Base-by-base conservation (phyloP, 2,329 filamentous ascomycete genomes). In the Pseudogymnoascus sp. region DNA sequence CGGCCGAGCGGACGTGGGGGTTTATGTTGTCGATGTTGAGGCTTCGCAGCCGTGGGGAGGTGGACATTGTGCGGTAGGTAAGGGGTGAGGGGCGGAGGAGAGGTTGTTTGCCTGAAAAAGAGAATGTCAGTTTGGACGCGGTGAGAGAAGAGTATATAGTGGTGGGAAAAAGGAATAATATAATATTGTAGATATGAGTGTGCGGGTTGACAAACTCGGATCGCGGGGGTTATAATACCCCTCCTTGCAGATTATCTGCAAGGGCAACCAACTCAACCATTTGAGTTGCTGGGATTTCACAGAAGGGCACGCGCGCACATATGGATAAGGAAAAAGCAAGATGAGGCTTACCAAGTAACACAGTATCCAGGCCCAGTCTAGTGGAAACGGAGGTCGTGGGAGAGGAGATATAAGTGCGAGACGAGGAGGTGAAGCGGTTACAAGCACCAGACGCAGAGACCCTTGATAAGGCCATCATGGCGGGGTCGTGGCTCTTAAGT, bases 11-110 rank as follows among this genome's bases (percentile, higher is more conserved):
- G 67, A 97, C 84, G 74, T 94, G 83, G 58, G 85, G 90, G 79
- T 97, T 99, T 81, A 99, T 96, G 79, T 94, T 96, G 75, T 90
- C 81, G 70, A 89, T 79, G 69, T 81, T 89, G 68, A 99, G 80
- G 62, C 79, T 77, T 57, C 77, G 76, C 63, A 78, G 74, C 14
- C 67, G 60, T 11, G 72, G 65, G 22, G 77, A 74, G 50, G 67
- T 64, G 11, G 71, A 72, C 70, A 72, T 72, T n/a, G 63, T 66
- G 62, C 70, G 65, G 60, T 34, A 59, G 54, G 37, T 41, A 59
- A 59, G 22, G 41, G 41, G 22, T 50, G 41, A 50, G 22, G 22
- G 28, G 41, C 41, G 41, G 41, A 30, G 14, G 41, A 9, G 22
- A 50, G 37, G 37, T 50, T 50, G 41, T 30, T 50, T 50, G 22